Evolutionary conservation across 345 rosid species (phyloP).

Genomic region (Mallotus nudiflorus): DNA sequence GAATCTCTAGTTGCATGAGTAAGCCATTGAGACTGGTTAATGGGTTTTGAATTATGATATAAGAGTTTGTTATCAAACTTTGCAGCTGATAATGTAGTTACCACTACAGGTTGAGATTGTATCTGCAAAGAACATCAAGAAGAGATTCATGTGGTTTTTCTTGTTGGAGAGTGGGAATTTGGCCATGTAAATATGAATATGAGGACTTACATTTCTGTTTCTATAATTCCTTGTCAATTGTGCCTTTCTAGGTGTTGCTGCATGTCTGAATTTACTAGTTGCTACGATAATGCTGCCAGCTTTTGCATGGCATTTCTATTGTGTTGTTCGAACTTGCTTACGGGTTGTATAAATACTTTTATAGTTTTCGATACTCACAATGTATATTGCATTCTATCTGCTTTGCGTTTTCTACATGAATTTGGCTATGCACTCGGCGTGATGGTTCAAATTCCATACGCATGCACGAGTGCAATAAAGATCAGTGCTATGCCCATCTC

Average conservation of each 20-base stretch:
- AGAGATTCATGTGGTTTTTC: neutral
- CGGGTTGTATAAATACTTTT: neutral
- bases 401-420: too few relatives aligned
- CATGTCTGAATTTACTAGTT: neutral
- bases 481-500: too few relatives aligned
- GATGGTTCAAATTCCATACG: too few relatives aligned
- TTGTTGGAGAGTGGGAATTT: neutral
- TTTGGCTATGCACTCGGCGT: too few relatives aligned
- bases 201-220: neutral
- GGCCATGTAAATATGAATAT: slow-evolving; percentile 5
- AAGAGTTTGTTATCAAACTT: neutral
- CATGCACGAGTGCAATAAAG: too few relatives aligned
- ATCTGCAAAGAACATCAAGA: neutral
- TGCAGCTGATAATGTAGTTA: neutral
- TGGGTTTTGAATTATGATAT: neutral
- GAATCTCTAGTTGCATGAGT: neutral
- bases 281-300: neutral
- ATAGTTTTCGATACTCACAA: neutral
- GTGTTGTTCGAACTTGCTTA: neutral
- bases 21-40: too few relatives aligned
- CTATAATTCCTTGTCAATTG: neutral
- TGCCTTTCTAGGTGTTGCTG: neutral
- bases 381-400: neutral
- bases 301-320: neutral
- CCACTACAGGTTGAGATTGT: neutral